Evolutionary conservation across 768 basidiomycete species (phyloP).

Genomic region (Tylopilus cervinicoccineus): DNA sequence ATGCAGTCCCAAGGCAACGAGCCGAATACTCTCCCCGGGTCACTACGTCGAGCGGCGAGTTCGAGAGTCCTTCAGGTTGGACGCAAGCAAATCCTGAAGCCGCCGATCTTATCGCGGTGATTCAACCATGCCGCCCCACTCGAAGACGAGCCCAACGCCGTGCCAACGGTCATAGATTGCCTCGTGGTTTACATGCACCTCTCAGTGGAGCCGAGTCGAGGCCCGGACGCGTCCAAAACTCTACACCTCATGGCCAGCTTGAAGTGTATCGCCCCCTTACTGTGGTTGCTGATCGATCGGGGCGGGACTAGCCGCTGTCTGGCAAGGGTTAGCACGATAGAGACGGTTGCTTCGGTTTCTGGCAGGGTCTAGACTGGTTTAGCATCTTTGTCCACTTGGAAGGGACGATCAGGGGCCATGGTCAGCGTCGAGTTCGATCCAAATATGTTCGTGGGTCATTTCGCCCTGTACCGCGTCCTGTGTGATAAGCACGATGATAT

Average conservation of each 20-base stretch:
- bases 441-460: no score
- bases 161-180: background rate
- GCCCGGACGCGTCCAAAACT: slow-evolving; percentile 3
- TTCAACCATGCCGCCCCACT: no score
- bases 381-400: no score
- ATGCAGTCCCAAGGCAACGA: background rate
- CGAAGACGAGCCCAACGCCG: background rate
- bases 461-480: no score
- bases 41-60: background rate
- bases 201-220: background rate
- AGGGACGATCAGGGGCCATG: no score
- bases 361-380: no score
- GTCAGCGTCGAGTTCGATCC: no score
- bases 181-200: slow-evolving; percentile 15
- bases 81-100: background rate
- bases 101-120: slow-evolving; percentile 9
- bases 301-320: background rate
- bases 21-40: slow-evolving; percentile 1
- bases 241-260: slow-evolving; percentile 13
- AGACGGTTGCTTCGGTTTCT: no score
- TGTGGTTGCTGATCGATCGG: slow-evolving; percentile 4
- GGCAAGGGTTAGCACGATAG: background rate
- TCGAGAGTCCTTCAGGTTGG: no score
- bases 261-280: background rate
- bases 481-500: no score